Evolutionary conservation across 495 filamentous ascomycete genomes (phyloP), one percentile per base, ranked within the genome.

Genomic region (Friedmanniomyces endolithicus): DNA sequence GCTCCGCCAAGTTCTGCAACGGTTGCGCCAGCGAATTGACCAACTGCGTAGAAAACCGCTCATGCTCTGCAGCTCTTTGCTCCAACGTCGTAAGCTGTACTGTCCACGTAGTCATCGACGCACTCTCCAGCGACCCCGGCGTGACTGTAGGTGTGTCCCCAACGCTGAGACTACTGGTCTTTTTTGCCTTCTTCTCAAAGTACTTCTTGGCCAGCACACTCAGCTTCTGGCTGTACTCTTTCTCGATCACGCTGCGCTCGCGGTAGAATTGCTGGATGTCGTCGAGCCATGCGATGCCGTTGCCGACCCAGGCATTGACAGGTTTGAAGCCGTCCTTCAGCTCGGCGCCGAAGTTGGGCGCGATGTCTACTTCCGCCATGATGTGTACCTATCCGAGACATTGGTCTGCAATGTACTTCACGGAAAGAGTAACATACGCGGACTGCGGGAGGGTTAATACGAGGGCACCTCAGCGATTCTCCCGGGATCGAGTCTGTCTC

Each of bases 191-290:
- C 73, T 92, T 94, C 67, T 99, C 94, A 62, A 86, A 88, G 72
- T 95, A 96, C 66, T 88, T 95, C 75, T 89, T 92, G 52, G 89
- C 89, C 48, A 99, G 73, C 1, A 80, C 82, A 55, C 79, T 86
- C 35, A 99, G 78, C 71, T 88, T 96, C 44, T 81, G 72, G 57
- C 87, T 84, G 69, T 99, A 96, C 67, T 97, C 94, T 70, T 95
- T 96, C 70, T 99, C 92, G 65, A 97, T 95, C 17, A 67, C 80
- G 60, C 87, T 88, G 50, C 94, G 79, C 69, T 99, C 92, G 31
- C 92, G 84, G 74, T 96, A 99, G 72, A 96, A 99, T 65, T 85
- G 82, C 70, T 97, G 87, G 61, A 96, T 86, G 64, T 99, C 92
- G 63, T 96, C 92, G 46, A 99, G 81, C 89, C 89, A 97, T 48